Evolutionary conservation across 1,139 yeast species (phyloP).

Genomic region (Kluyveromyces marxianus): DNA sequence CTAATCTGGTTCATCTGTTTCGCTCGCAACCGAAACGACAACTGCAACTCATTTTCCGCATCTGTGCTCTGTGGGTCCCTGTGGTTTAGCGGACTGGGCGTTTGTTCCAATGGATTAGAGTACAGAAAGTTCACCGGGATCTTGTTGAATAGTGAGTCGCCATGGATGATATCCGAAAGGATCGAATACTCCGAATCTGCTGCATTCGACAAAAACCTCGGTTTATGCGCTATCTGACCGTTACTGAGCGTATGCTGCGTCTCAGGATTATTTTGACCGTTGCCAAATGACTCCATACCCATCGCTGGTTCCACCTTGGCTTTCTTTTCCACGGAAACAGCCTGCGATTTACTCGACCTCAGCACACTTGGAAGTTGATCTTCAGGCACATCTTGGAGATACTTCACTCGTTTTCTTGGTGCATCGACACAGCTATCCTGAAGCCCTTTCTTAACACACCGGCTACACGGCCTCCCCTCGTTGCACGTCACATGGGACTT

Average conservation of each 20-base stretch:
- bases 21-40: slow-evolving; percentile 1
- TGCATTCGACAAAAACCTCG: slow-evolving; percentile 56
- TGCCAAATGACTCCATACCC: not conserved
- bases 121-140: slow-evolving; percentile 22
- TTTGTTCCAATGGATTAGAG: slow-evolving; percentile 11
- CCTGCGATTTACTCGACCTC: slow-evolving; percentile 3
- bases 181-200: slow-evolving; percentile 76
- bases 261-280: slow-evolving; percentile 2
- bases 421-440: slow-evolving; percentile 80
- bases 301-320: not conserved
- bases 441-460: slow-evolving; percentile 68
- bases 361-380: slow-evolving; percentile 14
- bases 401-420: slow-evolving; percentile 79
- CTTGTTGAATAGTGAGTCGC: slow-evolving; percentile 31
- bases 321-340: not conserved
- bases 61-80: not conserved
- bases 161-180: slow-evolving; percentile 63
- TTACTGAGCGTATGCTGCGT: slow-evolving; percentile 15
- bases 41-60: not conserved
- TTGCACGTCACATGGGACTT: slow-evolving; percentile 87
- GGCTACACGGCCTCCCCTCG: slow-evolving; percentile 66
- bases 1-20: not conserved
- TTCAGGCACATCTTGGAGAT: slow-evolving; percentile 52
- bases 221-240: slow-evolving; percentile 20
- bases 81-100: slow-evolving; percentile 5